Evolutionary conservation across 2,329 filamentous ascomycete species (phyloP).

Genomic region (Pseudocercospora pini-densiflorae): DNA sequence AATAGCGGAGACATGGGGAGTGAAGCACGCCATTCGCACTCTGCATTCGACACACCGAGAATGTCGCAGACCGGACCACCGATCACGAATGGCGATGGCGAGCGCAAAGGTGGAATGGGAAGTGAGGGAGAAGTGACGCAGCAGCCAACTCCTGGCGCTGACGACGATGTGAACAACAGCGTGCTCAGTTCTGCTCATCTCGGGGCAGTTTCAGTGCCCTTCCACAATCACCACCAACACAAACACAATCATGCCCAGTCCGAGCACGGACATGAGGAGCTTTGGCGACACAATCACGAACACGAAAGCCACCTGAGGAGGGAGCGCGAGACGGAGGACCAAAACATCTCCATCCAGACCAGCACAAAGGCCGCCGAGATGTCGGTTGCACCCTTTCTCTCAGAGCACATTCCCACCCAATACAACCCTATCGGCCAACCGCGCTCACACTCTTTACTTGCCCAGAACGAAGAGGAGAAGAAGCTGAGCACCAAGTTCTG

Average conservation of each 20-base stretch:
- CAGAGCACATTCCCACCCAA: conserved; percentile 85
- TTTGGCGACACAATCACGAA: conserved; percentile 41
- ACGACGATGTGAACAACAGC: conserved; percentile 7
- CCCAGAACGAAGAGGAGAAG: conserved; percentile 38
- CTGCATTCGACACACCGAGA: background rate
- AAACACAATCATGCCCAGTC: background rate
- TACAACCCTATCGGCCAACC: conserved; percentile 74
- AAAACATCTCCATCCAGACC: conserved; percentile 47
- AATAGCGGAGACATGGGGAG: background rate
- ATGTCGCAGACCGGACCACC: background rate
- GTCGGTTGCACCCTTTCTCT: conserved; percentile 85
- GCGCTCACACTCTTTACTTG: background rate
- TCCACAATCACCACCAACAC: conserved; percentile 20
- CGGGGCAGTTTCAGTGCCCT: background rate
- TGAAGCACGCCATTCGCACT: conserved; percentile 2
- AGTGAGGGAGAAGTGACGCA: background rate
- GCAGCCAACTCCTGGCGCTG: conserved; percentile 1
- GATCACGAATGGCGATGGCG: background rate
- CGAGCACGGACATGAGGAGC: conserved; percentile 31
- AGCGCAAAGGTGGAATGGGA: background rate
- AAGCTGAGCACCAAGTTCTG: conserved; percentile 84
- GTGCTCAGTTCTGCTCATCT: background rate
- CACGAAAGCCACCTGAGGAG: conserved; percentile 36
- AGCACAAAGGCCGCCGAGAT: conserved; percentile 70
- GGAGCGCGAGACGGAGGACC: conserved; percentile 34